Percentiles rank a stretch among this genome's conserved stretches.
phyloP scores from a whole-genome alignment of 331 rosid genomes.

The Pyracantha coccinea region DNA sequence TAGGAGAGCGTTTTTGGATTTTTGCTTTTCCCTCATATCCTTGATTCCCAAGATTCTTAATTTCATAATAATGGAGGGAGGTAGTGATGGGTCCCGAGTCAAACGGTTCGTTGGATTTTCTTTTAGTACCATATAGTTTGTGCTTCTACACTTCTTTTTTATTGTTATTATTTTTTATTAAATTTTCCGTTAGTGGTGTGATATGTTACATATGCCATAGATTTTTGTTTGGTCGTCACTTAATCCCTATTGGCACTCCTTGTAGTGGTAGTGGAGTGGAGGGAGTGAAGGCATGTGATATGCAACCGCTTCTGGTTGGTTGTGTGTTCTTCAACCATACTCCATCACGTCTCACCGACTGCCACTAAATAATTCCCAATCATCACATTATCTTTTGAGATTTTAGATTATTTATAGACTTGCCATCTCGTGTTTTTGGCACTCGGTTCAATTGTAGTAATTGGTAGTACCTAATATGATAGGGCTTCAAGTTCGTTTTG shows the following conservation, averaged over 20 bases:
- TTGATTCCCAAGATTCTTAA: slow-evolving; percentile 37
- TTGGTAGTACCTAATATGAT: no score
- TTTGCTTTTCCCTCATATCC: slow-evolving; percentile 25
- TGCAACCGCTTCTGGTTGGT: slow-evolving; percentile 5
- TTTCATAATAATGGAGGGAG: slow-evolving; percentile 8
- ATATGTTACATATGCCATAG: background rate
- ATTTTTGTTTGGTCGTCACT: no score
- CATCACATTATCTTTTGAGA: background rate
- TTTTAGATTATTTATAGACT: background rate
- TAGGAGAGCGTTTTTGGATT: slow-evolving; percentile 37
- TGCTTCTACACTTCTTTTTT: slow-evolving; percentile 8
- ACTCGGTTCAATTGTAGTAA: background rate
- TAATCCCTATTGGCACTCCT: background rate
- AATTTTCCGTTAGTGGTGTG: slow-evolving; percentile 1
- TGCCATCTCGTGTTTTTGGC: no score
- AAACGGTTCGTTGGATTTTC: slow-evolving; percentile 68
- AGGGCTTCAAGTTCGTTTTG: no score
- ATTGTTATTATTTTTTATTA: background rate
- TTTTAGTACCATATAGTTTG: slow-evolving; percentile 36
- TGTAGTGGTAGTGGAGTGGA: background rate
- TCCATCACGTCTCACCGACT: slow-evolving; percentile 28
- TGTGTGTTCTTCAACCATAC: slow-evolving; percentile 10
- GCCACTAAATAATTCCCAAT: background rate
- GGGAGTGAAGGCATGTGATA: slow-evolving; percentile 22
- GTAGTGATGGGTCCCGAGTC: slow-evolving; percentile 38